phyloP scores from a whole-genome alignment of 2,329 filamentous ascomycete genomes.

The Nannizzia gypsea region DNA sequence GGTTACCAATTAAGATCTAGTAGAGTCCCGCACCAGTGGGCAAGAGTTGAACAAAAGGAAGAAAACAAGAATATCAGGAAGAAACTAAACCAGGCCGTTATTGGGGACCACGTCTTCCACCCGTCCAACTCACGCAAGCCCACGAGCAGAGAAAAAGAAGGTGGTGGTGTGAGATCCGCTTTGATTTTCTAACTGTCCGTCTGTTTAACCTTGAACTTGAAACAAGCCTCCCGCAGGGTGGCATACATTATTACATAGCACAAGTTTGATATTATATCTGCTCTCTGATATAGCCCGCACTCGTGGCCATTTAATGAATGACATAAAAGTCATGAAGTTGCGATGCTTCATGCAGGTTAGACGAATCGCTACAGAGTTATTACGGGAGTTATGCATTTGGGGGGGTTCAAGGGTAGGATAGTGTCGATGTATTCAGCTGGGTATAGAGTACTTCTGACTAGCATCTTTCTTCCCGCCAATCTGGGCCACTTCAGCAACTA shows the following conservation, averaged over 20 bases:
- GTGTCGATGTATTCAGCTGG: background rate
- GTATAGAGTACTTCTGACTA: background rate
- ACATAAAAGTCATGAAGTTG: background rate
- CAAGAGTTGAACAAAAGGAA: background rate
- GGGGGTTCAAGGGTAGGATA: background rate
- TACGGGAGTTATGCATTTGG: background rate
- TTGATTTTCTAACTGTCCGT: background rate
- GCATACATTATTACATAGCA: background rate
- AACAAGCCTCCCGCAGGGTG: conserved; percentile 1
- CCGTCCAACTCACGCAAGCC: background rate
- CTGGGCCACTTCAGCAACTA: background rate
- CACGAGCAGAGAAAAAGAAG: background rate
- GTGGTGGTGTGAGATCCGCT: background rate
- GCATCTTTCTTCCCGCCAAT: background rate
- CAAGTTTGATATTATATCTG: background rate
- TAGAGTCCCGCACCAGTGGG: no score
- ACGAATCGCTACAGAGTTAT: no score
- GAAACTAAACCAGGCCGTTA: background rate
- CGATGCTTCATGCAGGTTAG: background rate
- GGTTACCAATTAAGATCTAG: no score
- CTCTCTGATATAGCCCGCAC: background rate
- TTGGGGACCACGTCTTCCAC: background rate
- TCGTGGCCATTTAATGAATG: background rate
- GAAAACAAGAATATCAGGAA: background rate
- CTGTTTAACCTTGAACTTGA: background rate